phyloP scores from a whole-genome alignment of 805 yeast species.

The Kluyveromyces nonfermentans region DNA sequence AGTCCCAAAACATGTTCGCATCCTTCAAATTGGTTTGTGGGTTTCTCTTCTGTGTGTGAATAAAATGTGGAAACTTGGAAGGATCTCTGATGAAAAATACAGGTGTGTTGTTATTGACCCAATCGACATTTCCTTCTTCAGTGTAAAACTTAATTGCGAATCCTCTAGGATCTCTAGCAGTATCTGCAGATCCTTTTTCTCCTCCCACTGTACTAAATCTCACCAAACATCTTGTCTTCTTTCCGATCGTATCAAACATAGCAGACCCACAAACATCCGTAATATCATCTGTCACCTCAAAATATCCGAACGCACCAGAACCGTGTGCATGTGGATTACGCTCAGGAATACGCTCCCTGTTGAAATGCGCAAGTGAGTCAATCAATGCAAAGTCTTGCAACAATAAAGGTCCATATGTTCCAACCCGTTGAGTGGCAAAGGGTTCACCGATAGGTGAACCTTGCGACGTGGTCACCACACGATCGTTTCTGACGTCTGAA shows the following conservation, averaged over 20 bases:
- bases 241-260: constrained; percentile 67
- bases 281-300: constrained; percentile 81
- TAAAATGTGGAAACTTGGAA: constrained; percentile 52
- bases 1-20: constrained; percentile 80
- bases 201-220: constrained; percentile 73
- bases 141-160: constrained; percentile 58
- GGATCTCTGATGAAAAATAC: constrained; percentile 58
- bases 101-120: constrained; percentile 70
- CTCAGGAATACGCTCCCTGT: constrained; percentile 85
- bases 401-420: constrained; percentile 68
- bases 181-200: constrained; percentile 56
- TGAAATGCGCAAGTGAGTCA: constrained; percentile 79
- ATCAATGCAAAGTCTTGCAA: constrained; percentile 75
- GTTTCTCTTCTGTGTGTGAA: constrained; percentile 63
- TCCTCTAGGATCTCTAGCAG: constrained; percentile 64
- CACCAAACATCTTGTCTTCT: constrained; percentile 61
- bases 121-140: constrained; percentile 59
- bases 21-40: constrained; percentile 69
- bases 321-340: constrained; percentile 93
- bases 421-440: constrained; percentile 66
- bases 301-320: constrained; percentile 81
- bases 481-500: constrained; percentile 29
- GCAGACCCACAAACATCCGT: constrained; percentile 61
- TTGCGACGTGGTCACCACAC: constrained; percentile 59
- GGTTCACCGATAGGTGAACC: constrained; percentile 74